A percentile compares a stretch with the other conserved stretches of the same genome.
Evolutionary conservation across 2,329 filamentous ascomycete species (phyloP).

Genomic region (Aspergillus proliferans): DNA sequence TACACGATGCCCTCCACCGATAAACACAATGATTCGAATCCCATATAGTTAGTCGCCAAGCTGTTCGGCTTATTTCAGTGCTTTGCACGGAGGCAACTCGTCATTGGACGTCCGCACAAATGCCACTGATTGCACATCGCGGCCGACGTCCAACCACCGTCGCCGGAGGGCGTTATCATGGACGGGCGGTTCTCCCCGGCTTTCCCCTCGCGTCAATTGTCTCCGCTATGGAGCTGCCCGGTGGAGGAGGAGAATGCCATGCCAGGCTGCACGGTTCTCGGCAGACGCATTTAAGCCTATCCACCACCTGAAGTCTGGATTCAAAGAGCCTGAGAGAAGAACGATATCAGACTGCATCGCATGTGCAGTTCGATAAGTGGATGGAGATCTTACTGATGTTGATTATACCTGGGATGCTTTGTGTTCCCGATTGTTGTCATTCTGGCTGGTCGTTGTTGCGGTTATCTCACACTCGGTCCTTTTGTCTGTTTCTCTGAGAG

Average conservation of each 20-base stretch:
- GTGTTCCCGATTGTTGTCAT: slow-evolving; percentile 14
- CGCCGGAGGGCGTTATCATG: not conserved
- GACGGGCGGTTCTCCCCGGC: not conserved
- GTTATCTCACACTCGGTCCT: slow-evolving; percentile 8
- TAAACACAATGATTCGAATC: no score
- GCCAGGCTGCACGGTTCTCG: no score
- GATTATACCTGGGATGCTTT: slow-evolving; percentile 13
- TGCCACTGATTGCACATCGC: not conserved
- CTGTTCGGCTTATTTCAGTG: no score
- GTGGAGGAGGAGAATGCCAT: not conserved
- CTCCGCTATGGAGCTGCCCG: slow-evolving; percentile 6
- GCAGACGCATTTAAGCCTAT: no score
- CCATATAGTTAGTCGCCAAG: no score
- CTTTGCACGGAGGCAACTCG: no score
- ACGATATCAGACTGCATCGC: no score
- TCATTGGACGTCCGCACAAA: not conserved
- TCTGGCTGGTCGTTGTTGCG: slow-evolving; percentile 9
- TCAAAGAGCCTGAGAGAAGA: no score
- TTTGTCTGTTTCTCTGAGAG: slow-evolving; percentile 13
- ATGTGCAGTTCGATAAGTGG: slow-evolving; percentile 5
- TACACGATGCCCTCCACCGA: no score
- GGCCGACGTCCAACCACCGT: not conserved
- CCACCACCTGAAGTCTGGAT: no score
- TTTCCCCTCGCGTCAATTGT: not conserved
- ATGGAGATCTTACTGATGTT: slow-evolving; percentile 20